Evolutionary conservation across 2,329 filamentous ascomycete species (phyloP), one percentile per base, ranked within the genome.

Genomic region (Aspergillus brunneoviolaceus): DNA sequence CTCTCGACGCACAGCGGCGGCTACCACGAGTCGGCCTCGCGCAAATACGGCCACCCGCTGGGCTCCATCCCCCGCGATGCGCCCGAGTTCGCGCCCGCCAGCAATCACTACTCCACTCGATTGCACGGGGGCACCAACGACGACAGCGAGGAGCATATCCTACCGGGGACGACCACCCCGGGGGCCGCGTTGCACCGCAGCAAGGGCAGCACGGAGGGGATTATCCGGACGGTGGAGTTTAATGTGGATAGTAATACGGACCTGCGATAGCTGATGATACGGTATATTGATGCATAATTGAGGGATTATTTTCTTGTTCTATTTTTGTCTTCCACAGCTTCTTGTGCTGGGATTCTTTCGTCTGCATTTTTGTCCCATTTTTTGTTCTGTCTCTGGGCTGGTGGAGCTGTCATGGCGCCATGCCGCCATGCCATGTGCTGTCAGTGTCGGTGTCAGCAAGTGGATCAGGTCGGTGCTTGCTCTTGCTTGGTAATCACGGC

Each of bases 221-320:
- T 71, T 48, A 50, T 70, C 35, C 67, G 64, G 11, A 71, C 69
- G 1, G 65, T 70, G 25, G 67, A 68, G 58, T 70, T 71, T 52
- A 66, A 71, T 21, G 61, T 71, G 42, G 65, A 70, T 23, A 65
- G 70, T 39, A 60, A 42, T 42, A 12, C 39, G 6, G 16, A 16
- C 39, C 39, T 42, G 16, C 39, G 16, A n/a, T 42, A 42, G 39
- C 27, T 7, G 7, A 27, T 27, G 27, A 27, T 9, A 9, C 27
- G 27, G 27, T 27, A 27, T 27, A 27, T 27, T 27, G 27, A 27
- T 27, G 27, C 27, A 27, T 27, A 27, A 9, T 27, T 27, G 1
- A 27, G 9, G 5, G 7, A 9, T 9, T 27, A 21, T 27, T 27
- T 23, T 23, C 23, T 23, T 21, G 21, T 21, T 1, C 27, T 27